Evolutionary conservation across 495 filamentous ascomycete genomes (phyloP), one percentile per base, ranked within the genome.

Genomic region (Trichocladium antarcticum): DNA sequence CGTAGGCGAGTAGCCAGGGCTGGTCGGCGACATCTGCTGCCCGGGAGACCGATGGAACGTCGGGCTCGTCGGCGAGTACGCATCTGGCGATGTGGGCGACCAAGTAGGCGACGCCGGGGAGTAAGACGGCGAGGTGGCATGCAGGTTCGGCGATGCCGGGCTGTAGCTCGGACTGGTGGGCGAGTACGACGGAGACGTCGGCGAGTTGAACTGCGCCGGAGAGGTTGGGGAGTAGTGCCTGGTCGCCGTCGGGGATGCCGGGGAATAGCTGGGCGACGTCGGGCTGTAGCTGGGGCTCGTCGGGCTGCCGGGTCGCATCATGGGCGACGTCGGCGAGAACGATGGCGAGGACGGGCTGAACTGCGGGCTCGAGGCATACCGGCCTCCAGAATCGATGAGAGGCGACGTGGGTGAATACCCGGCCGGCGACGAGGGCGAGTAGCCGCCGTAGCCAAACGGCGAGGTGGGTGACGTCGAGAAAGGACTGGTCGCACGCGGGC

Each of bases 241-340:
- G 22, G 73, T 72, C 1, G 74, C 77, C 0, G 75, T 67, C 1
- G 78, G 78, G 40, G 76, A 79, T 0, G 84, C 87, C 1, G 87
- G 85, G 16, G 82, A 87, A 62, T 88, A 90, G 42, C 71, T 82
- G 27, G 89, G 89, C 35, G 87, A 93, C 0, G 86, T 89, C 0
- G 87, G 87, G 55, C 82, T 87, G 62, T 87, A 90, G 37, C 75
- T 80, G 9, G 85, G 85, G 60, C 71, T 79, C 27, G 76, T 70
- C 14, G 77, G 72, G 55, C 73, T 74, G 5, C 70, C 75, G 42
- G 74, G 81, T 70, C 68, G 80, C 78, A 49, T 74, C 71, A 50
- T 62, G 6, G 87, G 87, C 20, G 86, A 90, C 3, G 84, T 84
- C 1, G 87, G 87, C 20, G 85, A 89, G 67, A 93, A 94, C 0